phyloP scores from a whole-genome alignment of 768 basidiomycete genomes.

The Tricholoma flavovirens region DNA sequence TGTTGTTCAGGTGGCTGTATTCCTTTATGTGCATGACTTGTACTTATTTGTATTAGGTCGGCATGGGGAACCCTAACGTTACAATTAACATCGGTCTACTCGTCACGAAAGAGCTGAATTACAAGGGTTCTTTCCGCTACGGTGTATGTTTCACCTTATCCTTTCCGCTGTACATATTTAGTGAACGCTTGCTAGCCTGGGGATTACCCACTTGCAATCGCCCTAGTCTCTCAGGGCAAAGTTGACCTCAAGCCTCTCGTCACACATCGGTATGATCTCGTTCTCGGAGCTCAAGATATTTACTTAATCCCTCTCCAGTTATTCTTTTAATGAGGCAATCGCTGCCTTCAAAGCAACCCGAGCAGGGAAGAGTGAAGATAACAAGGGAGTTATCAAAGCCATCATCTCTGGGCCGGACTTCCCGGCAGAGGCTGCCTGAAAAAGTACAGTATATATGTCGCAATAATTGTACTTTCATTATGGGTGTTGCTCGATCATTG shows the following conservation, averaged over 20 bases:
- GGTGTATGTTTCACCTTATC: slow-evolving; percentile 41
- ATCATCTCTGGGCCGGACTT: slow-evolving; percentile 82
- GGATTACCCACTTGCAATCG: slow-evolving; percentile 80
- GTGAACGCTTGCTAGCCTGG: slow-evolving; percentile 49
- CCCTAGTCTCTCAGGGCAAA: slow-evolving; percentile 74
- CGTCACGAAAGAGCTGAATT: slow-evolving; percentile 69
- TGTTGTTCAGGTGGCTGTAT: slow-evolving; percentile 51
- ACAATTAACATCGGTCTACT: slow-evolving; percentile 66
- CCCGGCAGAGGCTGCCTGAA: slow-evolving; percentile 27
- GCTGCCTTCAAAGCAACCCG: slow-evolving; percentile 80
- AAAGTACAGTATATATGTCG: background rate
- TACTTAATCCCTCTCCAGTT: slow-evolving; percentile 34
- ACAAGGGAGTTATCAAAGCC: slow-evolving; percentile 83
- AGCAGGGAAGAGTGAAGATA: slow-evolving; percentile 77
- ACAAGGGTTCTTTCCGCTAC: slow-evolving; percentile 93
- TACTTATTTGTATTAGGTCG: slow-evolving; percentile 46
- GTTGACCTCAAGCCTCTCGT: slow-evolving; percentile 86
- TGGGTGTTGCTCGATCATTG: background rate
- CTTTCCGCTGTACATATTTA: background rate
- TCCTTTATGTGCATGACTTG: background rate
- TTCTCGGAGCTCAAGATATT: background rate
- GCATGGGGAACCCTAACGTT: slow-evolving; percentile 79
- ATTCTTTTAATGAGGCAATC: slow-evolving; percentile 69
- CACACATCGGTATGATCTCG: slow-evolving; percentile 61
- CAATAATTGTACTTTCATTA: slow-evolving; percentile 8